Base-by-base conservation (phyloP, 2,329 filamentous ascomycete genomes). In the Fonsecaea nubica region DNA sequence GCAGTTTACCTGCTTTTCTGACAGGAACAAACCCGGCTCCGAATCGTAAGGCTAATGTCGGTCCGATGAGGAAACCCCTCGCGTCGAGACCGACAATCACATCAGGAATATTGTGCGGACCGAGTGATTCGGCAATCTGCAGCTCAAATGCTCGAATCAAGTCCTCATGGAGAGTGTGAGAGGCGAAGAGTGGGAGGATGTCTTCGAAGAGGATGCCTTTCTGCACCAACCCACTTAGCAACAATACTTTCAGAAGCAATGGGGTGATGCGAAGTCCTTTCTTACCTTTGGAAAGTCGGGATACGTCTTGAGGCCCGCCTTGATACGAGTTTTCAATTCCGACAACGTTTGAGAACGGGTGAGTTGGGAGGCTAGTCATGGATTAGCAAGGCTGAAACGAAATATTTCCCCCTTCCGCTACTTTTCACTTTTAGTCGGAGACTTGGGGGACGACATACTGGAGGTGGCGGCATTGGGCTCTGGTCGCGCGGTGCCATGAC, bases 1-100 rank as follows among this genome's bases (percentile, higher is more conserved):
- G 95, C 73, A 99, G 87, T 86, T 99, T 99, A 78, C 95, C 95
- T 85, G 90, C 83, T 86, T 99, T 99, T 77, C 95, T 87, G 69
- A 98, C 93, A 15, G 95, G 93, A 68, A 96, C 95, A 78, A 99
- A 99, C 70, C 87, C 87, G 42, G 93, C 91, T 71, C 90, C 91
- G 66, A 98, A 84, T 69, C 88, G 86, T 79, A 97, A 83, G 56
- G 95, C 95, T 71, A 99, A 85, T 68, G 90, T 89, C 42, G 95
- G 95, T 13, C 95, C 95, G 77, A 99, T 97, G 73, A 99, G 86
- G 81, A 98, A 99, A 69, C 95, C 95, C 68, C 95, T 88, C 72
- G 94, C 94, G 76, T 99, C 95, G 56, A 99, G 87, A 65, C 93
- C 95, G 66, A 99, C 90, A 71, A 99, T 87, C 67, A 98, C 90